Base-by-base conservation (phyloP, 75 land plant genomes). In the Isoetes taiwanensis region DNA sequence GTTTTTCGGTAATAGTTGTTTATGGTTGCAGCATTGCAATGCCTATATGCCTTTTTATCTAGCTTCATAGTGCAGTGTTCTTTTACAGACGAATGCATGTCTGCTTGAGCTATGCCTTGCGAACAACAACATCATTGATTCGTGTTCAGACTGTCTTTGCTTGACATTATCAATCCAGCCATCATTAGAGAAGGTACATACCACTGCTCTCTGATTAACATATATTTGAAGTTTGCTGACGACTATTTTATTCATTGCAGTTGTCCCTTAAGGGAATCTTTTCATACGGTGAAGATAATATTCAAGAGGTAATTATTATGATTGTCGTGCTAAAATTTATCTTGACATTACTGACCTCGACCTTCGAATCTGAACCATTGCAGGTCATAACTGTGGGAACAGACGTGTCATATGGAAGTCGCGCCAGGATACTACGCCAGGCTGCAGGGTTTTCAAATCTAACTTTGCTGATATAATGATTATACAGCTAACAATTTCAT, bases 221-320 rank as follows among this genome's bases (percentile, higher is more conserved):
- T n/a, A n/a, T n/a, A n/a, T n/a, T n/a, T n/a, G n/a, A n/a, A n/a
- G n/a, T n/a, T n/a, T n/a, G n/a, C n/a, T n/a, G n/a, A n/a, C n/a
- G n/a, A n/a, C n/a, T n/a, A n/a, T n/a, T n/a, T n/a, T n/a, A n/a
- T n/a, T n/a, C 28, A 19, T 30, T 56, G 52, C 72, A 69, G 72
- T 10, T 69, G 23, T 69, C 72, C 43, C 35, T 69, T 27, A 69
- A 23, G 68, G 72, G 59, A 25, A 69, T 63, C 63, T 69, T 55
- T 40, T 63, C 72, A 14, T 69, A 56, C 34, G 60, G 72, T 34
- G 67, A 63, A 56, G 43, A 26, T 10, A 63, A 69, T 43, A 28
- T 69, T 34, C 58, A 33, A 12, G 67, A 52, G 72, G 72, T 63
- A 62, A n/a, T n/a, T 32, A 28, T 66, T 21, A 48, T 12, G 32